phyloP scores from a whole-genome alignment of 371 early-diverging fungal species.

The Apophysomyces elegans region DNA sequence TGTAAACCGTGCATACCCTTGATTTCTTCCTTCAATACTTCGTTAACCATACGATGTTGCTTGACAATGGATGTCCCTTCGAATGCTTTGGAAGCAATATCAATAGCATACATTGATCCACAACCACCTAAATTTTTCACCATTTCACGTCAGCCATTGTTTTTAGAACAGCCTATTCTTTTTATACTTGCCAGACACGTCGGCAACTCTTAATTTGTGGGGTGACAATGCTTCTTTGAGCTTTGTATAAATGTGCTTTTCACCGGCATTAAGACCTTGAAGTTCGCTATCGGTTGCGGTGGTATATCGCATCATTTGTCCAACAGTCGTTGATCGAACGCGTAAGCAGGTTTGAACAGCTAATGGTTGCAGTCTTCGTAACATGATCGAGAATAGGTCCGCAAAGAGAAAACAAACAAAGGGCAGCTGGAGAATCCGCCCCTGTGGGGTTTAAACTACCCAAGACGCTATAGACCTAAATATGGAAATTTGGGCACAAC shows the following conservation, averaged over 20 bases:
- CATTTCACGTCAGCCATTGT: background rate
- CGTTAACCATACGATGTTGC: slow-evolving; percentile 91
- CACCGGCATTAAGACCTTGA: slow-evolving; percentile 60
- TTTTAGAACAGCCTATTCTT: background rate
- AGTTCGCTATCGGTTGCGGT: background rate
- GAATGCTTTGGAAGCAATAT: slow-evolving; percentile 80
- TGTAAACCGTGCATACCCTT: slow-evolving; percentile 93
- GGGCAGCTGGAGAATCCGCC: background rate
- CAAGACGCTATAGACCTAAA: too few species aligned
- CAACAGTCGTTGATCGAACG: background rate
- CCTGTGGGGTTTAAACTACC: too few species aligned
- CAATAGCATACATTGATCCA: slow-evolving; percentile 93
- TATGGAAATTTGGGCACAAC: too few species aligned
- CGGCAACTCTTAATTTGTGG: slow-evolving; percentile 76
- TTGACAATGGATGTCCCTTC: slow-evolving; percentile 77
- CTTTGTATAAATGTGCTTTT: slow-evolving; percentile 74
- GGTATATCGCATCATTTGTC: background rate
- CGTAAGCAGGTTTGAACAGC: background rate
- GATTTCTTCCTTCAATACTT: slow-evolving; percentile 85
- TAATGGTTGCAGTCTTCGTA: background rate
- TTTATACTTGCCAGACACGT: slow-evolving; percentile 74
- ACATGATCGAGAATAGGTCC: background rate
- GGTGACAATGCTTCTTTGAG: slow-evolving; percentile 70
- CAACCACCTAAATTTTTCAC: slow-evolving; percentile 73
- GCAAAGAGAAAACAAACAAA: background rate